A percentile compares a stretch with the other conserved stretches of the same genome.
Conservation (phyloP, 305 asterid species). For the Fraxinus sp. region DNA sequence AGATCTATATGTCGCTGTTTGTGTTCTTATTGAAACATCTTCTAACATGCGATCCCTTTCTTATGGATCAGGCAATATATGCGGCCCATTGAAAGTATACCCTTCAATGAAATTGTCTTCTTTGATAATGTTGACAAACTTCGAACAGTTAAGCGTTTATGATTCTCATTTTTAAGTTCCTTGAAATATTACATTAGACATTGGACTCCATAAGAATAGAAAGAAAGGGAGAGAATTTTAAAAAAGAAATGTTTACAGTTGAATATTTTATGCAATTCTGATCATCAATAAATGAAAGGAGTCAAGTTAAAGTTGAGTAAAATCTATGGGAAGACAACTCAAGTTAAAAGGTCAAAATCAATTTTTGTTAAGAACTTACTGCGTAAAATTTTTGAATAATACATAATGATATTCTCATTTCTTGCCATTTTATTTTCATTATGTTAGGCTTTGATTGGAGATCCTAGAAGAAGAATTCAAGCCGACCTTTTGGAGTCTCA, state of each 20-base stretch:
- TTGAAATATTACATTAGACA: not conserved
- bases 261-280: not conserved
- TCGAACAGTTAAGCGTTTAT: constrained; percentile 60
- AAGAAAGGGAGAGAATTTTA: not conserved
- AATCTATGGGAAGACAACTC: not conserved
- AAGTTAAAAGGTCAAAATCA: not conserved
- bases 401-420: constrained; percentile 2
- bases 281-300: not conserved
- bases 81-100: constrained; percentile 62
- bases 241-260: not conserved
- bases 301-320: not conserved
- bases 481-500: constrained; percentile 72
- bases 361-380: constrained; percentile 4
- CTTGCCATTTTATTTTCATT: constrained; percentile 20
- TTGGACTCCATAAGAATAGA: not conserved
- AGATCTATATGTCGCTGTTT: not conserved
- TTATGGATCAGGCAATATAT: constrained; percentile 57
- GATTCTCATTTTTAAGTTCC: not conserved
- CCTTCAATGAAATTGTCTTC: constrained; percentile 65
- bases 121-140: constrained; percentile 69
- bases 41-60: constrained; percentile 21
- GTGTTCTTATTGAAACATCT: constrained; percentile 11
- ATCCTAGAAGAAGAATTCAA: constrained; percentile 92
- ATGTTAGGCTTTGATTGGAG: constrained; percentile 79
- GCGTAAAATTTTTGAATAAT: not conserved